A percentile compares a stretch with the other conserved stretches of the same genome.
Evolutionary conservation across 1,139 yeast genomes (phyloP).

Genomic region (Nadsonia commutata): DNA sequence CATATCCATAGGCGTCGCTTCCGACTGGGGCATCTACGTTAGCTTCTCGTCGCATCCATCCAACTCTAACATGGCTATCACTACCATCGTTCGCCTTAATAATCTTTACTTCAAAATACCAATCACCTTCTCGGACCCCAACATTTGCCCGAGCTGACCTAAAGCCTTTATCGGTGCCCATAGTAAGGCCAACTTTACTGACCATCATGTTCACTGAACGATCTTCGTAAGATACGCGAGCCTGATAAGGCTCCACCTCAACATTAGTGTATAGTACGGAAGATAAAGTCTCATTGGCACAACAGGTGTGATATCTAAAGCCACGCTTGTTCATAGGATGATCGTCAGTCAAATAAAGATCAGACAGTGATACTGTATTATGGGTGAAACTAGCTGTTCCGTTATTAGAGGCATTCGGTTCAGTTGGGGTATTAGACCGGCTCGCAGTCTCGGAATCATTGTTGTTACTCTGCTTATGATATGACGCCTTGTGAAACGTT

Average conservation of each 20-base stretch:
- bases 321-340: slow-evolving; percentile 70
- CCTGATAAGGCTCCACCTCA: slow-evolving; percentile 53
- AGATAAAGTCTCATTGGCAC: slow-evolving; percentile 48
- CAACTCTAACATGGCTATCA: slow-evolving; percentile 54
- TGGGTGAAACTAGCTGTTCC: neutral
- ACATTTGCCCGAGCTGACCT: slow-evolving; percentile 63
- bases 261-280: slow-evolving; percentile 57
- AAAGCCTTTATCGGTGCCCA: slow-evolving; percentile 62
- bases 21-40: slow-evolving; percentile 93
- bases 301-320: slow-evolving; percentile 67
- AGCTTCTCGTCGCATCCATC: slow-evolving; percentile 74
- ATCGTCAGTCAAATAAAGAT: slow-evolving; percentile 47
- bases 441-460: slow-evolving; percentile 2
- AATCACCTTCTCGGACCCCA: slow-evolving; percentile 62
- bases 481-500: slow-evolving; percentile 8
- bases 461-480: slow-evolving; percentile 1
- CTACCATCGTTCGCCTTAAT: slow-evolving; percentile 24
- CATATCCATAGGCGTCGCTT: slow-evolving; percentile 87
- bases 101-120: slow-evolving; percentile 65
- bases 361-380: slow-evolving; percentile 10
- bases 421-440: slow-evolving; percentile 4
- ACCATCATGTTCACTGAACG: slow-evolving; percentile 46
- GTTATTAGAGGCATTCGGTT: neutral
- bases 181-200: slow-evolving; percentile 28
- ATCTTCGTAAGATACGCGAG: slow-evolving; percentile 59